Evolutionary conservation across 2,329 filamentous ascomycete species (phyloP), one percentile per base, ranked within the genome.

Genomic region (Alternaria longipes): DNA sequence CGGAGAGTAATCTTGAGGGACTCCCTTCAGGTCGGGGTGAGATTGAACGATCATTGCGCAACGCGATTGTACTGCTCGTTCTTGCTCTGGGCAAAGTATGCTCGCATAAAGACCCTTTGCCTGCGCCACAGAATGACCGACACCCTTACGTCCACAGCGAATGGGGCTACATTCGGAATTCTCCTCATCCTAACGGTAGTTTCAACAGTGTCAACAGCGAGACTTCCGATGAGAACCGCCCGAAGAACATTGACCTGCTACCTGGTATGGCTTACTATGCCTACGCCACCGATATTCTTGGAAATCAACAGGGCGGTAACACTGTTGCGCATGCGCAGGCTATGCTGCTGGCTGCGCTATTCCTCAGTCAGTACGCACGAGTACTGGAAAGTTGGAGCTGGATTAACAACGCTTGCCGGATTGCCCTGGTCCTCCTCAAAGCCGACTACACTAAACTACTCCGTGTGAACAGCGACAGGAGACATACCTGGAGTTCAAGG

Each of bases 211-310:
- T 66, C 68, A 67, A 66, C 38, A 75, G 73, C 47, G 71, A 75
- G 4, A 60, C 59, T 5, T 67, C 67, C 3, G 62, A 69, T 7
- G 73, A 74, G 6, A 66, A 50, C 32, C 70, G 72, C 3, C 77
- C 67, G 54, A 84, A 86, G 68, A 97, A 97, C 73, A 84, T 95
- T 52, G 93, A 98, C 71, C 86, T 91, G 7, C 91, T 97, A 62
- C 94, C 95, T 0, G 95, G 95, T 0, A 82, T 98, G 59, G 91
- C 93, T 30, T 97, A 97, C 75, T 97, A 94, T 76, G 91, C 91
- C 1, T 89, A 91, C 63, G 94, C 93, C 2, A 90, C 90, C 1
- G 91, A 95, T 63, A 97, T 98, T 38, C 82, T 98, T 16, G 93
- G 93, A 5, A 91, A 91, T 59, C 89, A 95, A 52, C 85, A 89